Base-by-base conservation (phyloP, 139 green algal genomes). In the Haematococcus sp. region DNA sequence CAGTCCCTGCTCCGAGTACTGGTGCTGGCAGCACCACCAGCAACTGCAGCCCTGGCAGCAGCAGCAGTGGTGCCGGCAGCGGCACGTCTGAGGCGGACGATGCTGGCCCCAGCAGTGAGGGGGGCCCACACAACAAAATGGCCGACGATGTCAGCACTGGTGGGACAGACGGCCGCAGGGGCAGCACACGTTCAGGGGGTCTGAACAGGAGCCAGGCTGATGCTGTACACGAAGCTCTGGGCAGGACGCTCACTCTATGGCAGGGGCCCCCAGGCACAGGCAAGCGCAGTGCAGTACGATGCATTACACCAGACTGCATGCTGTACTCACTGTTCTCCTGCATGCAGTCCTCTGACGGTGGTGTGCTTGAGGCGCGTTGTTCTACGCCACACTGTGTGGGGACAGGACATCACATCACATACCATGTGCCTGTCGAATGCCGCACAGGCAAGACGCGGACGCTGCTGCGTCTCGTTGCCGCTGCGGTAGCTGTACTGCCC, bases 181-280 rank as follows among this genome's bases (percentile, higher is more conserved):
- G 54, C 54, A 55, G 32, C 32, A 30, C 3, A 19, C 32, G 23
- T 25, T 25, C 35, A 54, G 22, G 52, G 25, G 55, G 63, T 16
- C 74, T 90, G 15, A 88, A 87, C 63, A 22, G 56, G 17, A 84
- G 78, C 44, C 84, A 89, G 65, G 60, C 40, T 5, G 43, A 40
- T 5, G 86, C 87, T 20, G 72, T 86, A 31, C 70, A 71, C n/a
- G 63, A 82, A 20, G 81, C 77, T 2, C 76, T 91, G 31, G 58
- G 32, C 7, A 67, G 82, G 23, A 86, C 67, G 23, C 59, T 90
- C 9, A 90, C 87, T 17, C 56, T 91, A 35, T 90, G 84, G 84
- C 87, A 90, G 72, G 84, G 87, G 2, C 87, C 87, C 0, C 87
- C 87, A 40, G 87, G 87, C 31, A 90, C 87, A 25, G 87, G 87